These are phyloP conservation scores for Ocimum tenuiflorum DNA, from an alignment of 257 asterid genomes.

Conservation along the genomic window DNA sequence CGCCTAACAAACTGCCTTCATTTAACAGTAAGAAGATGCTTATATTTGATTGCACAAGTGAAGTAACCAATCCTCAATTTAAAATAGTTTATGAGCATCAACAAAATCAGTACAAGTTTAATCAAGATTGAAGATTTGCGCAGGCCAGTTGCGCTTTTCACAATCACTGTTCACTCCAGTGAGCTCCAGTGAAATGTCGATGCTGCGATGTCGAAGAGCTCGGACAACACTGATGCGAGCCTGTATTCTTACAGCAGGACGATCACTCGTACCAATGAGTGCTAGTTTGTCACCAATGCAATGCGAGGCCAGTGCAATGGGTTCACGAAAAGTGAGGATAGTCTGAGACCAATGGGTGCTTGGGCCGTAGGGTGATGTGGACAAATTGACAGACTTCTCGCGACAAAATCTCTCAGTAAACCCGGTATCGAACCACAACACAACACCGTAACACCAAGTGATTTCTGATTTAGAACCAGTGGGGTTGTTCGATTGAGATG, in stretches of 20 bases:
- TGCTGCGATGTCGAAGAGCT: slow-evolving; percentile 67
- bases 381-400: slow-evolving; percentile 63
- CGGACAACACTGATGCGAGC: slow-evolving; percentile 79
- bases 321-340: slow-evolving; percentile 73
- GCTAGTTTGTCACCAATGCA: slow-evolving; percentile 17
- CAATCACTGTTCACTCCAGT: slow-evolving; percentile 45
- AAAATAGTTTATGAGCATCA: neutral
- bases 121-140: slow-evolving; percentile 52
- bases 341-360: slow-evolving; percentile 96
- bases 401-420: slow-evolving; percentile 72
- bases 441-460: slow-evolving; percentile 71
- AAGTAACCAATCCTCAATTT: neutral
- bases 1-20: neutral
- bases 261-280: slow-evolving; percentile 48
- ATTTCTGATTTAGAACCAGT: slow-evolving; percentile 20
- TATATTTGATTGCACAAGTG: neutral
- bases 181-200: slow-evolving; percentile 87
- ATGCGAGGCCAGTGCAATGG: slow-evolving; percentile 54
- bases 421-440: slow-evolving; percentile 88
- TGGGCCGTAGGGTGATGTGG: slow-evolving; percentile 78
- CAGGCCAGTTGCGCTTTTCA: slow-evolving; percentile 55
- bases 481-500: slow-evolving; percentile 10
- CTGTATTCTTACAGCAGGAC: slow-evolving; percentile 52
- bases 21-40: neutral
- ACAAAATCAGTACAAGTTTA: slow-evolving; percentile 2